Base-by-base conservation (phyloP, 306 rosid genomes). In the Heteromeles arbutifolia region DNA sequence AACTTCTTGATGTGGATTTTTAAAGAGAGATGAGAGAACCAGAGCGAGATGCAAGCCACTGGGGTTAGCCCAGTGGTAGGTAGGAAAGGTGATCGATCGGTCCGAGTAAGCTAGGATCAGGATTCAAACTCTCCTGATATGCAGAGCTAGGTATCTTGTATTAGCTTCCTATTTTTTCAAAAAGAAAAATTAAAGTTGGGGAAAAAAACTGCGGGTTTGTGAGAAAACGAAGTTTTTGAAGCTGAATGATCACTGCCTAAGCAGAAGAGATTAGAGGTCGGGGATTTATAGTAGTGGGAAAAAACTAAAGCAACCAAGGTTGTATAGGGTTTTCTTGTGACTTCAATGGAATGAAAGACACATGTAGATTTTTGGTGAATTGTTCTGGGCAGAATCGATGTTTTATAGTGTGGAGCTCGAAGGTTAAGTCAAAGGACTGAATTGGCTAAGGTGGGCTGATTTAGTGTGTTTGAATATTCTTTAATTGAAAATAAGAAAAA, bases 351-450 rank as follows among this genome's bases (percentile, higher is more conserved):
- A 3, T 8, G 44, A 32, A 32, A 29, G 22, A 64, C 68, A 64
- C 68, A 17, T 31, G 68, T 64, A 17, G 9, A 26, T 15, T 50
- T 17, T 6, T 11, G 44, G 63, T 70, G 44, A 70, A 28, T 28
- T 26, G 18, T 65, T 37, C 12, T 21, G 28, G 45, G 24, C 11
- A 28, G 44, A 48, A 53, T 29, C 62, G 18, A 15, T 70, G 44
- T 50, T 43, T 29, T 26, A 48, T 70, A 48, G 63, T 17, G 59
- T 50, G 44, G 8, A 57, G 59, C 15, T 37, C 15, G 25, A n/a
- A 54, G 62, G 72, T 75, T 56, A 77, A 70, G 71, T 78, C 81
- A n/a, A 70, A 69, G 74, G 48, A 58, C 18, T 21, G 59, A 26
- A 7, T 37, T 24, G 6, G 37, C 37, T 32, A 26, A 21, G 14